phyloP scores from a whole-genome alignment of 2,329 filamentous ascomycete species.

The Neophaeococcomyces aloes region DNA sequence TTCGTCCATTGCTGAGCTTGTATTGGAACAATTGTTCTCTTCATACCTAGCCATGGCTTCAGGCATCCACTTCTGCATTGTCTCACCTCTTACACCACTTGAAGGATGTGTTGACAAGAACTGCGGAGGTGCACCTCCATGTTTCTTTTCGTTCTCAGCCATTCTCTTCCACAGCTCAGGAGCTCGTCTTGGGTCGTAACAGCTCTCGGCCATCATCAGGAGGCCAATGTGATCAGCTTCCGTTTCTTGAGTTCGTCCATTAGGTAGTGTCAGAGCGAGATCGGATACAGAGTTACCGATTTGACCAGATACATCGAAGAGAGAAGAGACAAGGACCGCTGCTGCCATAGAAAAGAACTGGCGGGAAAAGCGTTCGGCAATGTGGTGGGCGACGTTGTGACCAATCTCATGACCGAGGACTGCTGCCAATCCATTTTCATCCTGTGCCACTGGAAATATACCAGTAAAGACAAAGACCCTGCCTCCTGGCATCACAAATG shows the following conservation, averaged over 20 bases:
- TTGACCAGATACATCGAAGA: constrained; percentile 33
- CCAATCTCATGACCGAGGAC: constrained; percentile 55
- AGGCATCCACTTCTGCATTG: constrained; percentile 42
- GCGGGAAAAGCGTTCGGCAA: constrained; percentile 45
- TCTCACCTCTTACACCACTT: constrained; percentile 45
- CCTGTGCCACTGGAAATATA: constrained; percentile 45
- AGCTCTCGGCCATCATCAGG: constrained; percentile 54
- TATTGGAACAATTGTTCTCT: constrained; percentile 29
- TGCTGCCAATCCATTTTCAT: constrained; percentile 50
- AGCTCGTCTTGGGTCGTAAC: constrained; percentile 48
- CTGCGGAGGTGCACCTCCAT: constrained; percentile 36
- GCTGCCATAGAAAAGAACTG: constrained; percentile 25
- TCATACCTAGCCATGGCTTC: constrained; percentile 31
- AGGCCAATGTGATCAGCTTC: constrained; percentile 53
- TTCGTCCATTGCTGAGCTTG: constrained; percentile 14
- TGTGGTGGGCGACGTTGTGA: constrained; percentile 50
- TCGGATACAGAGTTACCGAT: constrained; percentile 35
- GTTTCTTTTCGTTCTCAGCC: constrained; percentile 35
- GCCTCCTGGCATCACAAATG: constrained; percentile 53
- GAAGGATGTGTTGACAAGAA: constrained; percentile 51
- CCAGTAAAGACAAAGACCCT: constrained; percentile 57
- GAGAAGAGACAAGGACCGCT: constrained; percentile 23
- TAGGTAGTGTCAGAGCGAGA: constrained; percentile 43
- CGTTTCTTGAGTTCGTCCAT: constrained; percentile 47
- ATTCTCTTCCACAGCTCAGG: constrained; percentile 44